Evolutionary conservation across 169 alveolate genomes (phyloP).

Genomic region (Plasmodium gaboni): DNA sequence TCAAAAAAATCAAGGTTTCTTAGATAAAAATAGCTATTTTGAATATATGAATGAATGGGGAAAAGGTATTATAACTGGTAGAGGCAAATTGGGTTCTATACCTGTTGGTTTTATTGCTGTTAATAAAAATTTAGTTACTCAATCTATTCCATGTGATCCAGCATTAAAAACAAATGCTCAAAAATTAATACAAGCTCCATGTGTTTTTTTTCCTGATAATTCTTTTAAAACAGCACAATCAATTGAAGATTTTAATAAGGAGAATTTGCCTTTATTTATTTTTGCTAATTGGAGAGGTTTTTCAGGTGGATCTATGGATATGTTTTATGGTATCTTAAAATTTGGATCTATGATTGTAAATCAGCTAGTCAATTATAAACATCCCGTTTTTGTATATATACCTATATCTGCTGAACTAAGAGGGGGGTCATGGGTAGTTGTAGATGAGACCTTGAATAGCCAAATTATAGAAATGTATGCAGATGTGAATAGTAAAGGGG

Average conservation of each 20-base stretch:
- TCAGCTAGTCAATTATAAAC: constrained; percentile 86
- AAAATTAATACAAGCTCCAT: constrained; percentile 71
- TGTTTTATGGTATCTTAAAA: constrained; percentile 86
- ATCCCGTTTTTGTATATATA: constrained; percentile 88
- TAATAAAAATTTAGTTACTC: constrained; percentile 63
- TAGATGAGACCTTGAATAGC: constrained; percentile 87
- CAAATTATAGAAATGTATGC: constrained; percentile 90
- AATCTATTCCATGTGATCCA: constrained; percentile 59
- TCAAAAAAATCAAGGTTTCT: constrained; percentile 65
- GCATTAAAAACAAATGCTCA: constrained; percentile 59
- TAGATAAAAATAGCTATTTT: constrained; percentile 84
- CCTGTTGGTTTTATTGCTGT: constrained; percentile 69
- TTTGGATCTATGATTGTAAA: constrained; percentile 89
- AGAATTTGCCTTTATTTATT: constrained; percentile 87
- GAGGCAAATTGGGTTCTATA: constrained; percentile 70
- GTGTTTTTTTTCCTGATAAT: constrained; percentile 91
- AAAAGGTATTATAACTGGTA: constrained; percentile 73
- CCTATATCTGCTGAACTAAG: constrained; percentile 88
- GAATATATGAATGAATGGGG: constrained; percentile 78
- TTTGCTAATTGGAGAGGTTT: constrained; percentile 88
- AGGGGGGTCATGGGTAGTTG: constrained; percentile 92
- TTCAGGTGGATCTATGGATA: constrained; percentile 91
- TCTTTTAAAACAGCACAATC: constrained; percentile 93
- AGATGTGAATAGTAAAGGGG: constrained; percentile 86
- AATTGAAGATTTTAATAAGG: constrained; percentile 88